Percentiles rank a stretch among this genome's conserved stretches.
Conservation (phyloP, 2,329 filamentous ascomycete genomes). For the Alternaria brassicae region DNA sequence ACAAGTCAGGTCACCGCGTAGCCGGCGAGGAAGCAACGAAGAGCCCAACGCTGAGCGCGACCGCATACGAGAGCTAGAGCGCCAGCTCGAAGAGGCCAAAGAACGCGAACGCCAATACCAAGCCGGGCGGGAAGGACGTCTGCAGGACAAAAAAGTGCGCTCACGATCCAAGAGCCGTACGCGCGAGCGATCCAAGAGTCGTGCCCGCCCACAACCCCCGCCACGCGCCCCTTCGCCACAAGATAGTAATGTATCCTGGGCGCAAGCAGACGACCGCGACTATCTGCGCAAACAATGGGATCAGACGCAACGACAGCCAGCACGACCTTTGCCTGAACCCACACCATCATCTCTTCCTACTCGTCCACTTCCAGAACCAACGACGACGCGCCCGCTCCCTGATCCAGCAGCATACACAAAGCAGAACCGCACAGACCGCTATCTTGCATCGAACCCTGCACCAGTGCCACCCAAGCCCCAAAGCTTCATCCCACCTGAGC, state of each 20-base stretch:
- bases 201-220: constrained; percentile 42
- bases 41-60: constrained; percentile 65
- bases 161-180: constrained; percentile 47
- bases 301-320: constrained; percentile 43
- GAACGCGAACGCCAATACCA: constrained; percentile 71
- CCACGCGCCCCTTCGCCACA: constrained; percentile 52
- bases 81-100: constrained; percentile 71
- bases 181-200: constrained; percentile 46
- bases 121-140: constrained; percentile 63
- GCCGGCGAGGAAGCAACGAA: constrained; percentile 49
- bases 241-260: constrained; percentile 68
- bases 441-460: constrained; percentile 62
- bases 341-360: constrained; percentile 42
- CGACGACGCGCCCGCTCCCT: constrained; percentile 39
- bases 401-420: constrained; percentile 44
- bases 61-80: constrained; percentile 81
- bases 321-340: constrained; percentile 47
- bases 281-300: constrained; percentile 67
- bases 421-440: constrained; percentile 63
- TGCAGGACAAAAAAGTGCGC: constrained; percentile 50
- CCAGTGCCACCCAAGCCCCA: constrained; percentile 55
- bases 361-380: constrained; percentile 59
- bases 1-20: constrained; percentile 55
- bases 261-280: constrained; percentile 68
- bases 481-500: constrained; percentile 57